Base-by-base conservation (phyloP, 2,329 filamentous ascomycete genomes). In the Grosmannia huntii region DNA sequence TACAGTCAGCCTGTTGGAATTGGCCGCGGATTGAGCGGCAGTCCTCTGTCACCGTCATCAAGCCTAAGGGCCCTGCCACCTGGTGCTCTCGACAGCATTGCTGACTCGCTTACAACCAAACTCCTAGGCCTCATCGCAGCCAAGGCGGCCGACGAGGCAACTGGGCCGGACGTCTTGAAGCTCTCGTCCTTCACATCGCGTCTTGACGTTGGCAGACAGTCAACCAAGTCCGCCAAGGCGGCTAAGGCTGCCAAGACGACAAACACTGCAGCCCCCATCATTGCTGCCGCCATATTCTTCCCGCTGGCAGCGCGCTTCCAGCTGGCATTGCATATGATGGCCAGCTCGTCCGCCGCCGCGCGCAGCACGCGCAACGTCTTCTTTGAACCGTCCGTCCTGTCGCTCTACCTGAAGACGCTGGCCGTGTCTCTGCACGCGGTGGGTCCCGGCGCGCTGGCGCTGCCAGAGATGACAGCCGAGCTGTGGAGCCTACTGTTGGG, bases 131-230 rank as follows among this genome's bases (percentile, higher is more conserved):
- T 94, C 0, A 74, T 97, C 31, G 90, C 92, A 1, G 85, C 89
- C 44, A 77, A 83, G 59, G 89, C 91, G 2, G 91, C 90, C 48
- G 90, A 96, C 67, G 78, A 85, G 25, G 77, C 84, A 7, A 86
- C 86, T 0, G 90, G 92, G 0, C 91, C 94, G 0, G 84, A 90
- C 63, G 81, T 86, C 6, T 81, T 99, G 52, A 97, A 97, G 73
- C 81, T 97, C 25, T 84, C 89, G 31, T 95, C 86, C 2, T 96
- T 97, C 71, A 92, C 86, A 12, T 89, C 87, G 0, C 84, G 87
- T 21, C 83, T 91, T 44, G 69, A 25, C 59, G 19, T 69, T 64
- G 28, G 59, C 62, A 19, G 70, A 69, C 59, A 21, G 3, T 1
- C 11, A 53, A 66, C 21, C 72, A 50, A 16, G 25, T 2, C 48